Conservation (phyloP, 352 stramenopile species). For the Ochromonadaceae sp. region DNA sequence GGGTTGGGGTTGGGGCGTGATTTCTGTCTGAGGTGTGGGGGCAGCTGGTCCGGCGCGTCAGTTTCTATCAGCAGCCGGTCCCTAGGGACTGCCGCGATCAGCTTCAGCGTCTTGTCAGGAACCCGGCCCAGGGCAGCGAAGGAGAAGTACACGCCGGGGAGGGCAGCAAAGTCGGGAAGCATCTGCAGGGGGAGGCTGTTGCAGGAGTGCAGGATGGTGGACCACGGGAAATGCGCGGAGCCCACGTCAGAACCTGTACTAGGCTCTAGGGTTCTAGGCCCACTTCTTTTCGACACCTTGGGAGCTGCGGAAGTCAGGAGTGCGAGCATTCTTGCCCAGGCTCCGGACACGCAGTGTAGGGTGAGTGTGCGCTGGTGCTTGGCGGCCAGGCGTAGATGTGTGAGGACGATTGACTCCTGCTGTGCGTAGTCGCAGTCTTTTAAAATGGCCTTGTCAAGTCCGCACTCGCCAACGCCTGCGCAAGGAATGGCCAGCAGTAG, state of each 20-base stretch:
- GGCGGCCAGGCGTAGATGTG: slow-evolving; percentile 12
- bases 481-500: neutral
- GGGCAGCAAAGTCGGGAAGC: neutral
- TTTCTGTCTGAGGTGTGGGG: no score
- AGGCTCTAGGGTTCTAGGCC: no score
- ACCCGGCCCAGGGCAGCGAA: neutral
- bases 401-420: slow-evolving; percentile 5
- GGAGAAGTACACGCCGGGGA: slow-evolving; percentile 18
- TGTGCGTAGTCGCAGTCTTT: slow-evolving; percentile 11
- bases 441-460: slow-evolving; percentile 15
- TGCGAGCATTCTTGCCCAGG: no score
- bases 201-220: slow-evolving; percentile 20
- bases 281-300: no score
- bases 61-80: slow-evolving; percentile 20
- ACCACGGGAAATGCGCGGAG: neutral
- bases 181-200: slow-evolving; percentile 16
- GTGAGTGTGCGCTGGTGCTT: slow-evolving; percentile 10
- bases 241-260: no score
- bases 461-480: slow-evolving; percentile 22
- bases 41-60: slow-evolving; percentile 7
- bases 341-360: slow-evolving; percentile 17
- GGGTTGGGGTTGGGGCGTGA: no score
- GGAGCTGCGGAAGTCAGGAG: no score
- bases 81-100: neutral
- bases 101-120: neutral